Conservation (phyloP, 176 grass and related monocot genomes). For the Alopecurus myosuroides region DNA sequence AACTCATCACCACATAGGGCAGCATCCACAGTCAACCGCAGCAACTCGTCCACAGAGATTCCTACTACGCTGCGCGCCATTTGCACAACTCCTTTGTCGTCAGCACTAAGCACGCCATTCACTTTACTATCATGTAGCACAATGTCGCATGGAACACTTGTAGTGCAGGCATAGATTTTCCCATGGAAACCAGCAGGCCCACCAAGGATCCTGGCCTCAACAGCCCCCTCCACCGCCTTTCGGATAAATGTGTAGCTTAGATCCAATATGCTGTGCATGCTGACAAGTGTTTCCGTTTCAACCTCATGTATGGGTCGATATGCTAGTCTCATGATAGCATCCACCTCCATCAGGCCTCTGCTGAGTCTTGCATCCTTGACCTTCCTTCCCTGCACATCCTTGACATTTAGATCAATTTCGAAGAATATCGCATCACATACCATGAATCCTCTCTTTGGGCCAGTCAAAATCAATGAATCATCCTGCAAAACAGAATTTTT, state of each 20-base stretch:
- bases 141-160: neutral
- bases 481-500: neutral
- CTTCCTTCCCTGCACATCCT: neutral
- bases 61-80: neutral
- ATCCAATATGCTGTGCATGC: neutral
- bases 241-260: neutral
- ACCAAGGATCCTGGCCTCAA: neutral
- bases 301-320: neutral
- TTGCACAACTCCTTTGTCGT: neutral
- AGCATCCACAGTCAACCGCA: neutral
- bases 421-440: neutral
- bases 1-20: neutral
- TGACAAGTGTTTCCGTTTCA: neutral
- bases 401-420: neutral
- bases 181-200: neutral
- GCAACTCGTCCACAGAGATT: neutral
- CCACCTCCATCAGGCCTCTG: neutral
- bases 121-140: neutral
- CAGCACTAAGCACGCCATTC: neutral
- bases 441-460: neutral
- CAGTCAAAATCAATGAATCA: neutral
- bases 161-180: neutral
- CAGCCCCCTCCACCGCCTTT: neutral
- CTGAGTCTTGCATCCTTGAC: neutral
- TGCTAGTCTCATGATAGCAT: neutral